Evolutionary conservation across 352 stramenopile genomes (phyloP).

Genomic region (Globisporangium acanthophoron): DNA sequence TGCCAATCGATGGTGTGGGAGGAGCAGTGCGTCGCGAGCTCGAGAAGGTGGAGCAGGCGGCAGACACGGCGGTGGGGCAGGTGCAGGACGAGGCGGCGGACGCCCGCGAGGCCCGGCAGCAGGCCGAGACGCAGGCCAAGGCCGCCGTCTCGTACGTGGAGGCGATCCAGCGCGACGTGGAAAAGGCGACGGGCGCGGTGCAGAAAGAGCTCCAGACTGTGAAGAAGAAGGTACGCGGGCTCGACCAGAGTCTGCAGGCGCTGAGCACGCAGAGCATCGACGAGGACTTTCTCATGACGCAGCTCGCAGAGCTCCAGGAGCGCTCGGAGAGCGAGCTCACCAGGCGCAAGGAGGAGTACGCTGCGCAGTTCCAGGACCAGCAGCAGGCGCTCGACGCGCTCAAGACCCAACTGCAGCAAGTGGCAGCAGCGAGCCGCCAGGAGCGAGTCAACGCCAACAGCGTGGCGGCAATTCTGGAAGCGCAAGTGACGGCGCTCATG

Average conservation of each 20-base stretch:
- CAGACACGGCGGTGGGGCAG: slow-evolving; percentile 28
- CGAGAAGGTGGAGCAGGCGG: slow-evolving; percentile 29
- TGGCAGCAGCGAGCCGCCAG: not conserved
- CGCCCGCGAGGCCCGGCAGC: slow-evolving; percentile 10
- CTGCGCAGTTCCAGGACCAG: slow-evolving; percentile 14
- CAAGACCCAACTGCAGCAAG: not conserved
- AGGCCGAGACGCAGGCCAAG: slow-evolving; percentile 6
- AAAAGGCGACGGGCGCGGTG: not conserved
- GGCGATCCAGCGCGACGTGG: not conserved
- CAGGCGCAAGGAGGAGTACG: slow-evolving; percentile 23
- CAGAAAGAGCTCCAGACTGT: slow-evolving; percentile 12
- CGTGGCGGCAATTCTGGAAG: not conserved
- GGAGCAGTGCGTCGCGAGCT: slow-evolving; percentile 35
- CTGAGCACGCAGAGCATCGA: slow-evolving; percentile 24
- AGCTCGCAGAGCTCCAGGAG: slow-evolving; percentile 45
- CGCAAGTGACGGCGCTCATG: slow-evolving; percentile 5
- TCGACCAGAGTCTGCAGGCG: slow-evolving; percentile 21
- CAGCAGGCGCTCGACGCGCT: slow-evolving; percentile 20
- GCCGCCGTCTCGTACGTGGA: not conserved
- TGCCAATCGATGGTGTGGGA: too few relatives aligned
- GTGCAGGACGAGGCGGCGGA: slow-evolving; percentile 19
- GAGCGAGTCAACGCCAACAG: not conserved
- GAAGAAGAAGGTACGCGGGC: slow-evolving; percentile 18
- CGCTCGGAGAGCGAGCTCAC: slow-evolving; percentile 36
- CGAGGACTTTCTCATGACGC: slow-evolving; percentile 51